Evolutionary conservation across 2,329 filamentous ascomycete species (phyloP).

Genomic region (Byssothecium circinans): DNA sequence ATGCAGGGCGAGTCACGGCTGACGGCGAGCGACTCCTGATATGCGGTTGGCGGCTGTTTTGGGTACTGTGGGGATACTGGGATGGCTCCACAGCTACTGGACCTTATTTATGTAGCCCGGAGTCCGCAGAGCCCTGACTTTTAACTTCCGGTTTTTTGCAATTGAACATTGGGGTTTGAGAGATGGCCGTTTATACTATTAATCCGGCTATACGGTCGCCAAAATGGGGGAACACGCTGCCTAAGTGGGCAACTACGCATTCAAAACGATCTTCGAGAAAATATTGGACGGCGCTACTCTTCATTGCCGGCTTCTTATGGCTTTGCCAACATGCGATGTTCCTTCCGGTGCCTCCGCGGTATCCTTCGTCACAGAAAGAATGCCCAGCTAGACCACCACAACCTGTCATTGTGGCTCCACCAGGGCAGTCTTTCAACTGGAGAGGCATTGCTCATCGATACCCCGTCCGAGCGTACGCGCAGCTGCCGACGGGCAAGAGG

Average conservation of each 20-base stretch:
- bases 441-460: conserved; percentile 14
- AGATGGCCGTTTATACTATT: neutral
- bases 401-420: conserved; percentile 11
- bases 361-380: conserved; percentile 11
- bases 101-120: no score
- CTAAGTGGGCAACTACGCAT: neutral
- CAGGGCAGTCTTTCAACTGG: conserved; percentile 16
- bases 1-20: no score
- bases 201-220: neutral
- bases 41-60: no score
- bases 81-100: no score
- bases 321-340: conserved; percentile 1
- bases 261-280: neutral
- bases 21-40: no score
- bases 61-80: no score
- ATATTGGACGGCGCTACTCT: neutral
- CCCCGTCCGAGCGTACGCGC: conserved; percentile 62
- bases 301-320: neutral
- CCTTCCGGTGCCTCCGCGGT: conserved; percentile 11
- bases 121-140: no score
- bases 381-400: conserved; percentile 20
- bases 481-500: conserved; percentile 71
- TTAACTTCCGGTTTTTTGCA: neutral
- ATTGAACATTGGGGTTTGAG: neutral
- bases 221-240: neutral